Evolutionary conservation across 306 rosid genomes (phyloP), one percentile per base, ranked within the genome.

Genomic region (Vigna mungo): DNA sequence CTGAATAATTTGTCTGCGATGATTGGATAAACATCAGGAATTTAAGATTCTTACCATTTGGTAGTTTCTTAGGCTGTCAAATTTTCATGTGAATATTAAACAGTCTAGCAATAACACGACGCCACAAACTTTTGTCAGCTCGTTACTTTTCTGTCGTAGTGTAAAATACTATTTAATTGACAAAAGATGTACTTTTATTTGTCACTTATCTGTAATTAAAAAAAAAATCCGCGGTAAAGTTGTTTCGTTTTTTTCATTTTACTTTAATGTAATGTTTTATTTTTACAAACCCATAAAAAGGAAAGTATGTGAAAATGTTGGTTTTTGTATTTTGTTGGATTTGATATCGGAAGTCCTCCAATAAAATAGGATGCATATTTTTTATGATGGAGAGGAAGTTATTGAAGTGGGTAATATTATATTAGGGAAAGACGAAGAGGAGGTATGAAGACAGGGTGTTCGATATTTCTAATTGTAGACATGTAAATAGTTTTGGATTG

Each of bases 381-480:
- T 4, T 18, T 11, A 43, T 30, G 58, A 61, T 17, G 12, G 18
- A 62, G 5, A 6, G 7, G 51, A 32, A 48, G 56, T 73, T 0
- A 20, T 32, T 39, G 41, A 65, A 77, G 18, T 16, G 53, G 0
- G 44, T 23, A 53, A 41, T 30, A 67, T 77, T 11, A 12, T 44
- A 55, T 44, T 6, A 30, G 55, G 68, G 73, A 2, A 55, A 77
- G 32, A 15, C 2, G 44, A 48, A 63, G 5, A 47, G 12, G 34
- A 39, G 21, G 32, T 23, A 53, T 12, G 56, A 78, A 58, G 76
- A 34, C 62, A 68, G 51, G 75, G 76, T 58, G 71, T 17, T 47
- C 18, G 17, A 20, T 15, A 20, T 69, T 71, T 56, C 76, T 47
- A 59, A 44, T 13, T 68, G 0, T 58, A 56, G 55, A 59, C 17